These are phyloP conservation scores for Lachancea lanzarotensis DNA, from an alignment of 805 yeast genomes.

Conservation along the genomic window DNA sequence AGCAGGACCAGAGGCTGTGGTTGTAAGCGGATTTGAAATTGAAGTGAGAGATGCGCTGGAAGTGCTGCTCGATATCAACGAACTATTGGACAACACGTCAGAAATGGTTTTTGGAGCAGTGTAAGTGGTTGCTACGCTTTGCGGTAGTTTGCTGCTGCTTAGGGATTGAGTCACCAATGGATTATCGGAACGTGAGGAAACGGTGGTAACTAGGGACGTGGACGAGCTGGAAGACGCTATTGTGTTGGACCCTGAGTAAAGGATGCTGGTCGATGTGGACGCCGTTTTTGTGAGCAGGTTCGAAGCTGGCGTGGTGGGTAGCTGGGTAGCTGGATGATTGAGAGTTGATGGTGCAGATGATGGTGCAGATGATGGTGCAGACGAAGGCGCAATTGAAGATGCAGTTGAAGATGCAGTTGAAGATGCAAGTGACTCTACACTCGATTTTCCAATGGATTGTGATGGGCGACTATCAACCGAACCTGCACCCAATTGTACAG, in stretches of 20 bases:
- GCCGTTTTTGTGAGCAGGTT: slow-evolving; percentile 11
- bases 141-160: slow-evolving; percentile 26
- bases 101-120: slow-evolving; percentile 17
- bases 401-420: neutral
- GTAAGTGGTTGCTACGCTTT: slow-evolving; percentile 29
- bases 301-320: slow-evolving; percentile 1
- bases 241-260: slow-evolving; percentile 11
- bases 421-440: neutral
- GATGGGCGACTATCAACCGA: neutral
- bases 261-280: slow-evolving; percentile 15
- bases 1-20: no score
- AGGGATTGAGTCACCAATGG: slow-evolving; percentile 30
- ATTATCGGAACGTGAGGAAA: slow-evolving; percentile 24
- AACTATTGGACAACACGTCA: neutral
- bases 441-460: neutral
- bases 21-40: no score
- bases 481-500: neutral
- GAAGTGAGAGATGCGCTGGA: neutral
- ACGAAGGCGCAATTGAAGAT: neutral
- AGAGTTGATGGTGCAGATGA: neutral
- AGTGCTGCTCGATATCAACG: slow-evolving; percentile 5
- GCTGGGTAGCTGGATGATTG: neutral
- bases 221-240: slow-evolving; percentile 10
- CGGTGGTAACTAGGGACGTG: slow-evolving; percentile 29
- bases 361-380: neutral